Evolutionary conservation across 1,284 basidiomycete genomes (phyloP).

Genomic region (Ceratobasidium theobromae): DNA sequence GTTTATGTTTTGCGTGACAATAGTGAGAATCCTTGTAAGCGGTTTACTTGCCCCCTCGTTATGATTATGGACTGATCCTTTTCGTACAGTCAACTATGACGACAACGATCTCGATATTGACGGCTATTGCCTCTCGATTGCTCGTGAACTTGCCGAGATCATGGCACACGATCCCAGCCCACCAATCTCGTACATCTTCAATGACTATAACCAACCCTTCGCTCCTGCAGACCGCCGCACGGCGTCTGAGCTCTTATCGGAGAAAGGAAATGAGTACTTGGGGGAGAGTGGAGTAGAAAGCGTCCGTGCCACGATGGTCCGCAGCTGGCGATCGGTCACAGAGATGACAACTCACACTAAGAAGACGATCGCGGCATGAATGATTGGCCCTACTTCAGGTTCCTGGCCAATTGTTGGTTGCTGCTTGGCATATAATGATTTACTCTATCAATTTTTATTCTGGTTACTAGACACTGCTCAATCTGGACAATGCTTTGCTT

Average conservation of each 20-base stretch:
- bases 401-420: too few relatives aligned
- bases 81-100: slow-evolving; percentile 28
- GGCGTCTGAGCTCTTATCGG: slow-evolving; percentile 51
- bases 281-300: slow-evolving; percentile 30
- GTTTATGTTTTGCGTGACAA: not conserved
- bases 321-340: slow-evolving; percentile 19
- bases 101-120: slow-evolving; percentile 68
- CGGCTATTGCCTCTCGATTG: slow-evolving; percentile 61
- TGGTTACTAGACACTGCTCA: not conserved
- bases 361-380: slow-evolving; percentile 28
- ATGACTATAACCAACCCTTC: slow-evolving; percentile 61
- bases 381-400: too few relatives aligned
- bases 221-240: slow-evolving; percentile 61
- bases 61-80: not conserved
- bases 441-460: too few relatives aligned
- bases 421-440: too few relatives aligned
- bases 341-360: slow-evolving; percentile 23
- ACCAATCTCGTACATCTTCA: slow-evolving; percentile 56
- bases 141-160: slow-evolving; percentile 66
- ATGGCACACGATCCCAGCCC: slow-evolving; percentile 46
- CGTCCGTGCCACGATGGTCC: slow-evolving; percentile 8
- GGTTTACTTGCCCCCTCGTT: not conserved
- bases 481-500: not conserved
- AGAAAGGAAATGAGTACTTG: slow-evolving; percentile 40
- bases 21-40: slow-evolving; percentile 61